Base-by-base conservation (phyloP, 768 basidiomycete genomes). In the Gautieria morchelliformis region DNA sequence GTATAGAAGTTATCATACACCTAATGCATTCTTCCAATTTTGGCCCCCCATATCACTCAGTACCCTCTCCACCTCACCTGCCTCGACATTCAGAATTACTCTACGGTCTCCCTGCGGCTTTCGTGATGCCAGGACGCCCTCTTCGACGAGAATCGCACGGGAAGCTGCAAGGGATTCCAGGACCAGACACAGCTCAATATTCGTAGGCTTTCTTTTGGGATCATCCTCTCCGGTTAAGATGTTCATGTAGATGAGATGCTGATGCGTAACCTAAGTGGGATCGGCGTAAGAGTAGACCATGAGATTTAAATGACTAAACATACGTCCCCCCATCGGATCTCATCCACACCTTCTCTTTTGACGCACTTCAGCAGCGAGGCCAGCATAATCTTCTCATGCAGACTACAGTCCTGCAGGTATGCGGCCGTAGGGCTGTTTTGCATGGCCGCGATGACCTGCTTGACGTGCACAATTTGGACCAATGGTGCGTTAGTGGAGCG, bases 371-470 rank as follows among this genome's bases (percentile, higher is more conserved):
- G 72, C 39, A 95, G 68, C 1, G 93, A 82, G 15, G 86, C 87
- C 17, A 97, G 76, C 84, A 96, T 85, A 48, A 94, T 77, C 41
- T 87, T 82, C 67, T 96, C 93, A 65, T 95, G 91, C 60, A 92
- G 78, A 70, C 88, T 88, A 63, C 91, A 85, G 37, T 88, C 84
- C 47, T 80, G 79, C 24, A 97, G 70, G 65, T 85, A 96, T 14
- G 84, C 84, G 4, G 90, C 87, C 0, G 86, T 91, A 2, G 93
- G 93, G 62, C 88, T 93, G 63, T 89, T 91, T 65, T 94, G 92
- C 85, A 95, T 88, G 41, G 80, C 81, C 62, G 82, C 80, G 53
- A 93, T 82, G 9, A 95, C 91, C 51, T 83, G 79, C 63, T 77
- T 81, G 62, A 95, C 83, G 56, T 95, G 89, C 12, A 87, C 91